phyloP scores from a whole-genome alignment of 2,329 filamentous ascomycete species.

The Aspergillus sp. region DNA sequence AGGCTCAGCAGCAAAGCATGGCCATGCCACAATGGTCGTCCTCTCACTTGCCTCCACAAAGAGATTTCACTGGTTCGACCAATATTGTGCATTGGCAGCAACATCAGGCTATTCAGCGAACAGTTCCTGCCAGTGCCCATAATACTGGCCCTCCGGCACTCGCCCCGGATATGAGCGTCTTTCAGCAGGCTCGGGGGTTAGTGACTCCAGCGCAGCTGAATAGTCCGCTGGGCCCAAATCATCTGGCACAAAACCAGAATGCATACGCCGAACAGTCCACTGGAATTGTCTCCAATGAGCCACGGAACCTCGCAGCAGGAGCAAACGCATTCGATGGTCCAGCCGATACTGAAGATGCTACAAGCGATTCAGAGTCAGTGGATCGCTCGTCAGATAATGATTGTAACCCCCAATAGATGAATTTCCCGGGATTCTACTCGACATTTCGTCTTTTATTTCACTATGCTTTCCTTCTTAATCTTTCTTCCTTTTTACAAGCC shows the following conservation, averaged over 20 bases:
- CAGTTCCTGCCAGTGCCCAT: neutral
- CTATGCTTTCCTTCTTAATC: neutral
- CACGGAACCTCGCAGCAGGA: neutral
- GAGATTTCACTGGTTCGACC: neutral
- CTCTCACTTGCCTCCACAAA: too few species aligned
- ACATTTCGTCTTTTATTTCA: neutral
- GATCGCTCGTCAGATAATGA: neutral
- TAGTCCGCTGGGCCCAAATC: neutral
- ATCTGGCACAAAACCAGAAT: neutral
- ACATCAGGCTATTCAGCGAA: neutral
- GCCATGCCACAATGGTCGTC: neutral
- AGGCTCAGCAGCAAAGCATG: neutral
- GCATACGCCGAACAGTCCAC: neutral
- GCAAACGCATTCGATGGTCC: neutral
- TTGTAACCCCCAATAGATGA: neutral
- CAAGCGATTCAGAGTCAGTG: neutral
- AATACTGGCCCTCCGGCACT: slow-evolving; percentile 21
- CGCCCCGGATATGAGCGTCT: slow-evolving; percentile 20
- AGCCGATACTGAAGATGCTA: neutral
- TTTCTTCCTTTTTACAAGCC: neutral
- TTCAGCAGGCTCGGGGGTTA: neutral
- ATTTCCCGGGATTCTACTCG: neutral
- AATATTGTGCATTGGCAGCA: neutral
- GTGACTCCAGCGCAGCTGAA: neutral
- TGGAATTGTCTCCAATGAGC: neutral